phyloP scores from a whole-genome alignment of 2,329 filamentous ascomycete genomes.

The Exophiala aquamarina region DNA sequence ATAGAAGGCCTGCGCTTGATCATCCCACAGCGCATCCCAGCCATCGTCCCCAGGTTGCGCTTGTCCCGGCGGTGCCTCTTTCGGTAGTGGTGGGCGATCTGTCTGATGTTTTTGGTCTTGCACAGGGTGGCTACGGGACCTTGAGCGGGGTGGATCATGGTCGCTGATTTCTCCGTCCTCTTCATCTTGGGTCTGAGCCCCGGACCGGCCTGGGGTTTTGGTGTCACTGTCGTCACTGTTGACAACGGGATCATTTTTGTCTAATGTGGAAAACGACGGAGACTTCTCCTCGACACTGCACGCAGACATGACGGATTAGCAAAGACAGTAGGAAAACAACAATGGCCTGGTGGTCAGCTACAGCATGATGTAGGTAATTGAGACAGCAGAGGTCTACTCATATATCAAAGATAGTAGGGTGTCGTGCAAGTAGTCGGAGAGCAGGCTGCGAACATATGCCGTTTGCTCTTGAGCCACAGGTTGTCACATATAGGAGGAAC shows the following conservation, averaged over 20 bases:
- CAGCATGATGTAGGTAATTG: conserved; percentile 22
- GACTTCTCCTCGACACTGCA: conserved; percentile 23
- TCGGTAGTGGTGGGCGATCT: conserved; percentile 39
- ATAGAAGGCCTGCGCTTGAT: conserved; percentile 67
- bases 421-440: too few species aligned
- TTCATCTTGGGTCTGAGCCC: conserved; percentile 1
- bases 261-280: background rate
- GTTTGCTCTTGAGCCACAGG: background rate
- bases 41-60: conserved; percentile 58
- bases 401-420: conserved; percentile 11
- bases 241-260: background rate
- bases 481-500: too few species aligned
- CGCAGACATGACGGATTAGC: conserved; percentile 28
- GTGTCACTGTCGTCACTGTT: too few species aligned
- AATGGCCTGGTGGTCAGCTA: conserved; percentile 31
- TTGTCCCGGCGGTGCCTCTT: conserved; percentile 42
- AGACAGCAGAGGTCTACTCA: conserved; percentile 23
- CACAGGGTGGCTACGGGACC: conserved; percentile 3
- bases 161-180: conserved; percentile 20
- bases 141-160: conserved; percentile 7
- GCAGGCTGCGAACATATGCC: too few species aligned
- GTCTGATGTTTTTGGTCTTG: conserved; percentile 4
- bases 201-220: too few species aligned
- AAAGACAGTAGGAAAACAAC: conserved; percentile 23
- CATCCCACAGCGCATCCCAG: conserved; percentile 80